Percentiles rank a stretch among this genome's conserved stretches.
Conservation (phyloP, 164 flowering plant genomes). For the Protea cynaroides region DNA sequence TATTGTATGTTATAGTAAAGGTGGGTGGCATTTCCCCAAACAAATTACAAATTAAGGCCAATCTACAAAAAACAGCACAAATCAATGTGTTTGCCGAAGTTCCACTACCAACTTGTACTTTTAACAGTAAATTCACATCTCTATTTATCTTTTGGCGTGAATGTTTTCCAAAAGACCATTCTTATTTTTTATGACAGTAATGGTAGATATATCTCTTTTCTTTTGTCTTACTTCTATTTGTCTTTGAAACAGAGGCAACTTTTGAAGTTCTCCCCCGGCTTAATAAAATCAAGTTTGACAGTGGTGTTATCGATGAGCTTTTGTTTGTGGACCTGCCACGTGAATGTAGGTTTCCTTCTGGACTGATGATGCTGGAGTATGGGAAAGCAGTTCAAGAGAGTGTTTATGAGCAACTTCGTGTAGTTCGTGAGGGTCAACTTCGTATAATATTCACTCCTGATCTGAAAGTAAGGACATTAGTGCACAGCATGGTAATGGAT, state of each 20-base stretch:
- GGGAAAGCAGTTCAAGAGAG: slow-evolving; percentile 95
- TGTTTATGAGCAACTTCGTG: slow-evolving; percentile 72
- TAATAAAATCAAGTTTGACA: slow-evolving; percentile 82
- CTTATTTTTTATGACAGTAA: too few relatives aligned
- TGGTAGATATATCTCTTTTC: too few relatives aligned
- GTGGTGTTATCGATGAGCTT: slow-evolving; percentile 95
- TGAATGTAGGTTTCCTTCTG: slow-evolving; percentile 70
- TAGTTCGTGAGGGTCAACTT: slow-evolving; percentile 53
- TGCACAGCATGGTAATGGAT: not conserved
- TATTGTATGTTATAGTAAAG: too few relatives aligned
- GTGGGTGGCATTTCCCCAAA: too few relatives aligned
- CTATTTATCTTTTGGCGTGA: too few relatives aligned
- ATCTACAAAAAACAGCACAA: too few relatives aligned
- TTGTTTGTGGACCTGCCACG: slow-evolving; percentile 84
- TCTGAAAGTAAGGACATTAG: slow-evolving; percentile 50
- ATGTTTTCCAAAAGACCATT: too few relatives aligned
- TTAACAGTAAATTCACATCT: too few relatives aligned
- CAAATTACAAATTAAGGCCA: too few relatives aligned
- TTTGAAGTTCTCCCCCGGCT: slow-evolving; percentile 97
- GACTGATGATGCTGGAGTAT: slow-evolving; percentile 88
- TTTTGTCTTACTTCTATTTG: not conserved
- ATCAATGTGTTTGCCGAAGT: too few relatives aligned
- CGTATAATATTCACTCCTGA: slow-evolving; percentile 79
- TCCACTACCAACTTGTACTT: too few relatives aligned
- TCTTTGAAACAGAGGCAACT: slow-evolving; percentile 67